These are phyloP conservation scores for Aspergillus tanneri DNA, from an alignment of 2,329 filamentous ascomycete species.

Conservation along the genomic window DNA sequence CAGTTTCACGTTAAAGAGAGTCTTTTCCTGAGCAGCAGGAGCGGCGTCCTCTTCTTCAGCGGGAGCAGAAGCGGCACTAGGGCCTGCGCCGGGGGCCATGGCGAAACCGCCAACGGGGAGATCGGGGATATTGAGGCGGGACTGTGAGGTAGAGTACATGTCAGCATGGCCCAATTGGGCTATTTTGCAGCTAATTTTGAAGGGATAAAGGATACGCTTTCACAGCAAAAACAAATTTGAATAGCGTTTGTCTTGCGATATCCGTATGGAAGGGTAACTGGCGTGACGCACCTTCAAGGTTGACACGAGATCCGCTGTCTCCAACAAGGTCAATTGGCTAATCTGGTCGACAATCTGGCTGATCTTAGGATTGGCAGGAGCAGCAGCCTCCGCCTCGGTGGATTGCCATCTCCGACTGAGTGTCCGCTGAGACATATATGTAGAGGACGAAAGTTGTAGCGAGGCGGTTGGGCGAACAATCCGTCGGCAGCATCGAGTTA, in stretches of 20 bases:
- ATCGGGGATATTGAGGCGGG: constrained; percentile 94
- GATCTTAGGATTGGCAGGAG: constrained; percentile 81
- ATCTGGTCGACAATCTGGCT: constrained; percentile 95
- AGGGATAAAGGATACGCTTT: constrained; percentile 4
- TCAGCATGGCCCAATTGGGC: constrained; percentile 1
- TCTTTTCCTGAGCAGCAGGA: constrained; percentile 87
- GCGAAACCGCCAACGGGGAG: constrained; percentile 91
- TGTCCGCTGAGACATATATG: constrained; percentile 42
- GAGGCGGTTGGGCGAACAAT: constrained; percentile 42
- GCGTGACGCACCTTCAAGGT: constrained; percentile 81
- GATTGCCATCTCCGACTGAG: constrained; percentile 79
- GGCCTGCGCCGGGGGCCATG: constrained; percentile 62
- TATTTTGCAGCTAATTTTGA: background rate
- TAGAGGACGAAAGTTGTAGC: constrained; percentile 41
- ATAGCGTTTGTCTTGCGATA: too few relatives aligned
- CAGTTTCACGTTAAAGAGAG: constrained; percentile 94
- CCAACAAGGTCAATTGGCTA: constrained; percentile 92
- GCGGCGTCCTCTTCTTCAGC: constrained; percentile 81
- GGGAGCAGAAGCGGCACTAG: constrained; percentile 53
- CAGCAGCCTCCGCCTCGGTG: constrained; percentile 62
- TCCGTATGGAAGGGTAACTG: too few relatives aligned
- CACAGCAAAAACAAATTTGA: background rate
- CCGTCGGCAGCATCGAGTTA: constrained; percentile 46
- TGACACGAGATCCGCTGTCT: constrained; percentile 94
- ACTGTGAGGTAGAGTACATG: constrained; percentile 52